Percentiles rank a stretch among this genome's conserved stretches.
Evolutionary conservation across 176 grass and related monocot species (phyloP).

Genomic region (Zea luxurians): DNA sequence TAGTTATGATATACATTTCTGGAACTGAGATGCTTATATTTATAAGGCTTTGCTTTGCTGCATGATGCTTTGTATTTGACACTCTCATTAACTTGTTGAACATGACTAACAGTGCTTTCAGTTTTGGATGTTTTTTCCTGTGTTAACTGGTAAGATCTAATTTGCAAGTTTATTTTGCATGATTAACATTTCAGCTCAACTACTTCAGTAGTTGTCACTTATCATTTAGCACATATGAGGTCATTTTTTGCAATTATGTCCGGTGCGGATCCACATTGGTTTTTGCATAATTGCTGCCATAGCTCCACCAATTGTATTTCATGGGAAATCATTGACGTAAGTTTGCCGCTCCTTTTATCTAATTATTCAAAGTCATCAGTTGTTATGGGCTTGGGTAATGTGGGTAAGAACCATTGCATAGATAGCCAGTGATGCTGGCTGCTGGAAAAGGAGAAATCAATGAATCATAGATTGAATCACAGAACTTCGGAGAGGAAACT

Average conservation of each 20-base stretch:
- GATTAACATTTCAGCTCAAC: conserved; percentile 3
- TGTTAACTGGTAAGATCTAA: conserved; percentile 65
- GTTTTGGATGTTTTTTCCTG: conserved; percentile 89
- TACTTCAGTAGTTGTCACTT: background rate
- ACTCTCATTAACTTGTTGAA: conserved; percentile 30
- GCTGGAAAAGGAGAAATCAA: background rate
- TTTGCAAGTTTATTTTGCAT: conserved; percentile 13
- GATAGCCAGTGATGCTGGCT: background rate
- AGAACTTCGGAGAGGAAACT: background rate
- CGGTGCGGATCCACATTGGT: conserved; percentile 70
- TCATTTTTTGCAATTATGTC: conserved; percentile 23
- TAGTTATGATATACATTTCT: background rate
- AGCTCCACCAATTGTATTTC: conserved; percentile 82
- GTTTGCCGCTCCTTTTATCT: conserved; percentile 31
- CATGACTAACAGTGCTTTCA: conserved; percentile 85
- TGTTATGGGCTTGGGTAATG: background rate
- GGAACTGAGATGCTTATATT: conserved; percentile 22
- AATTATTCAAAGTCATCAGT: background rate
- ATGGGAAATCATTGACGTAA: conserved; percentile 88
- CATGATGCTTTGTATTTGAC: conserved; percentile 24
- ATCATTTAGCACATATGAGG: background rate
- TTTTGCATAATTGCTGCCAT: conserved; percentile 98
- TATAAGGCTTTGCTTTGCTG: background rate
- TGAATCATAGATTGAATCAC: background rate
- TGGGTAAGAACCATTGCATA: background rate